A percentile compares a stretch with the other conserved stretches of the same genome.
Conservation (phyloP, 371 early-diverging fungal genomes). For the Choanephora cucurbitarum region DNA sequence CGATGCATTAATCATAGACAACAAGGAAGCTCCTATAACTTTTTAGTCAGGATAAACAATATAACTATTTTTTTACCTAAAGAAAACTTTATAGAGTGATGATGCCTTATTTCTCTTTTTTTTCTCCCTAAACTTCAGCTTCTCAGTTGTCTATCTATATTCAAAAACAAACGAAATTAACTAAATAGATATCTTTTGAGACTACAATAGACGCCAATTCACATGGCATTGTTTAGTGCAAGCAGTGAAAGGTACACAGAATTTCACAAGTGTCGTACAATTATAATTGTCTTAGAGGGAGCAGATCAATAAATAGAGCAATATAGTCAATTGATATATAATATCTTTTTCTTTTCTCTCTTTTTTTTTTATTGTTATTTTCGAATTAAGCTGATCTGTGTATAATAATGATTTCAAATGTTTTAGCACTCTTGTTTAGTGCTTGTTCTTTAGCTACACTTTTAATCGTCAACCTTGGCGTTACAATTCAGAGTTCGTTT, state of each 20-base stretch:
- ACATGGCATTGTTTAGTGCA: neutral
- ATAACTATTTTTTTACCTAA: too few relatives aligned
- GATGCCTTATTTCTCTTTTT: too few relatives aligned
- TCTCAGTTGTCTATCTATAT: too few relatives aligned
- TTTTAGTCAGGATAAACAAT: neutral
- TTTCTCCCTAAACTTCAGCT: too few relatives aligned
- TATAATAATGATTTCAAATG: conserved; percentile 19
- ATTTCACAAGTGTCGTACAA: conserved; percentile 4
- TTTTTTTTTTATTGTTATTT: conserved; percentile 2
- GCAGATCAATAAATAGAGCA: conserved; percentile 3
- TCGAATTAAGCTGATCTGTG: too few relatives aligned
- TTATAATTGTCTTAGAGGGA: neutral
- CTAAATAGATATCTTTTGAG: neutral
- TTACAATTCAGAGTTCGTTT: conserved; percentile 31
- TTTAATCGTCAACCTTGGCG: conserved; percentile 39
- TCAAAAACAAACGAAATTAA: too few relatives aligned
- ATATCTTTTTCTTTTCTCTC: neutral
- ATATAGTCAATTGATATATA: neutral
- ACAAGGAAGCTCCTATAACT: neutral
- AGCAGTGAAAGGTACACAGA: neutral
- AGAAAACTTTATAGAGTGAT: too few relatives aligned
- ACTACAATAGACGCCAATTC: neutral
- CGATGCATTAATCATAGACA: too few relatives aligned
- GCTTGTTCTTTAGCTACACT: conserved; percentile 28
- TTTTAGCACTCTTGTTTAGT: conserved; percentile 26